Base-by-base conservation (phyloP, 1,284 basidiomycete species). In the Dichomitus squalens region DNA sequence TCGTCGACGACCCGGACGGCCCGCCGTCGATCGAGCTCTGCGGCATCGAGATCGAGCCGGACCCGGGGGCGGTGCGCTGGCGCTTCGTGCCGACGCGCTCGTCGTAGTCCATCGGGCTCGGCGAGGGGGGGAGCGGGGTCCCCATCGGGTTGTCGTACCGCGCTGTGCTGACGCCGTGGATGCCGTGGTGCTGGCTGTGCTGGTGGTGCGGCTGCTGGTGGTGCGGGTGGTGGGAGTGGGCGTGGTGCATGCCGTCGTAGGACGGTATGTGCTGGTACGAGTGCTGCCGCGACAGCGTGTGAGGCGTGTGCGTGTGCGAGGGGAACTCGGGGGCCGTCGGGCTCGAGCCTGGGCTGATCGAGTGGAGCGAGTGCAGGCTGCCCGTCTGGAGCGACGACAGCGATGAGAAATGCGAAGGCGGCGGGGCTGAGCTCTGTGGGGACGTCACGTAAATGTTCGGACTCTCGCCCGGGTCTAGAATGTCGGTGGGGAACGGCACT, bases 401-500 rank as follows among this genome's bases (percentile, higher is more conserved):
- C 23, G 68, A 57, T 20, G 68, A 63, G 48, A 65, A 68, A 54
- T 70, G 71, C 23, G 71, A 64, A 39, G 58, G 21, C 18, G 65
- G 68, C 4, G 75, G 71, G 6, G 72, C 72, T 1, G 78, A 70
- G 29, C 77, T 72, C 3, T 75, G 78, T 3, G 88, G 87, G 0
- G 86, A 86, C 1, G 87, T 90, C 63, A 91, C 78, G 67, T 81
- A 87, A 60, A 91, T 90, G 65, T 88, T 87, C 7, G 87, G 87
- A 53, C 77, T 86, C 55, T 73, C 70, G 49, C 65, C 65, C 11
- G 62, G 43, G 7, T 89, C 87, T 33, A 87, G 70, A 4, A 91
- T 70, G 52, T 91, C 86, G 14, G 70, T 66, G 0, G 87, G 86
- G 71, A 88, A 87, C 29, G 78, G 77, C n/a, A 72, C 64, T 0